Evolutionary conservation across 805 yeast species (phyloP), one percentile per base, ranked within the genome.

Genomic region (Ogataea glucozyma): DNA sequence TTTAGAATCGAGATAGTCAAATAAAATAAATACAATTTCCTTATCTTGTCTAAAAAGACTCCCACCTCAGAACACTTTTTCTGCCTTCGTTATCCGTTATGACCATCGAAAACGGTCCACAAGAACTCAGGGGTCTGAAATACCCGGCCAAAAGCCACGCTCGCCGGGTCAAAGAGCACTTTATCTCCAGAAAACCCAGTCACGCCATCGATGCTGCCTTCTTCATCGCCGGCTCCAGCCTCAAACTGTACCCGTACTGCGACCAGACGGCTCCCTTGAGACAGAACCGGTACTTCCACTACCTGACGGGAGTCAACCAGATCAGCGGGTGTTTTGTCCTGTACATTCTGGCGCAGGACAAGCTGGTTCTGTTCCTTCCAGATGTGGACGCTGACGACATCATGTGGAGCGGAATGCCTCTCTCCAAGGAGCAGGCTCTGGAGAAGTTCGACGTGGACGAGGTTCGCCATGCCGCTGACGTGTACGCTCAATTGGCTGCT

Each of bases 381-480:
- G 77, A 85, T 40, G 72, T 91, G 29, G 96, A 89, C 58, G 67
- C 75, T 31, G 98, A 93, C 32, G 97, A 88, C 59, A 85, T 91
- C 31, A 85, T 93, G 88, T 91, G 99, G 99, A 83, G 93, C 44
- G 99, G 99, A 0, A 58, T 84, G 64, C 99, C 99, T 4, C 49
- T 88, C 40, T 68, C 78, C 29, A 49, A 73, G 3, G 82, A 83
- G 35, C 81, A 83, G 14, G 97, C 97, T 0, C 41, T 63, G 37
- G 60, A 69, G 16, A 73, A 71, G 47, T 91, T 67, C 53, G 96
- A 91, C 56, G 90, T 88, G 22, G 98, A 93, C 62, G 84, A 79
- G 31, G 95, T 90, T 35, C 62, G 77, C 44, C 86, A 83, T 55
- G 75, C 72, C 9, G 55, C 64, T n/a, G 81, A 78, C 4, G 57